A percentile compares a stretch with the other conserved stretches of the same genome.
Conservation (phyloP, 179 eudicot species). For the Drosera spatulata region DNA sequence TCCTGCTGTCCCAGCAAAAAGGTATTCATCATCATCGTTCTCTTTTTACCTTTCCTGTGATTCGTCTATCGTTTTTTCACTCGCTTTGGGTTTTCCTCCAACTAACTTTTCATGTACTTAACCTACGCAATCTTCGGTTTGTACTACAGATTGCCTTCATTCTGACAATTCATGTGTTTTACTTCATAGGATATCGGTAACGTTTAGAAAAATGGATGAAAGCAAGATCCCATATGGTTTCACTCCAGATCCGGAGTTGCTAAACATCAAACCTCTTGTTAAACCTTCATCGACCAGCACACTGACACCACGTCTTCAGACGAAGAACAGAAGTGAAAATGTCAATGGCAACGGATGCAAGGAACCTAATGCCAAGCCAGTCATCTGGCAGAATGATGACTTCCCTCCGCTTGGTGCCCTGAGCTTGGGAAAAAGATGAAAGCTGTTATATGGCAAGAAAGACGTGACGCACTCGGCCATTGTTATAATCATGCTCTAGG, state of each 20-base stretch:
- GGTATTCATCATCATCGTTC: not conserved
- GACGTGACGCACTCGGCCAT: too few species aligned
- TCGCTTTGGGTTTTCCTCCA: too few species aligned
- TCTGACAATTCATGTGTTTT: not conserved
- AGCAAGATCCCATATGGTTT: conserved; percentile 38
- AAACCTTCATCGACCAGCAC: conserved; percentile 10
- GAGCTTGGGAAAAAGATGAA: conserved; percentile 10
- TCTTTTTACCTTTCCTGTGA: not conserved
- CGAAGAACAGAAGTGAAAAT: not conserved
- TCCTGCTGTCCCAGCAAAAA: conserved; percentile 44
- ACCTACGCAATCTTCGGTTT: too few species aligned
- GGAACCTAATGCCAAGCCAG: conserved; percentile 2
- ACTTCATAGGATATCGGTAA: conserved; percentile 44
- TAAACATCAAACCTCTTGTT: conserved; percentile 28
- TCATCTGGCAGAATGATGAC: conserved; percentile 14
- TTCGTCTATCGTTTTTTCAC: too few species aligned
- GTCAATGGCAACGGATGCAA: conserved; percentile 1
- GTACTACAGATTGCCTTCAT: not conserved
- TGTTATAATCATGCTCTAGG: too few species aligned
- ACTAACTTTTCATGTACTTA: too few species aligned
- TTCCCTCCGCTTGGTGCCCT: conserved; percentile 26
- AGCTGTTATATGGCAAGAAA: too few species aligned
- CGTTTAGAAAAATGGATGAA: conserved; percentile 64
- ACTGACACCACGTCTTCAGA: conserved; percentile 8
- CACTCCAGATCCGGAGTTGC: conserved; percentile 33